phyloP scores from a whole-genome alignment of 2,329 filamentous ascomycete species.

The Atkinsonella hypoxylon region DNA sequence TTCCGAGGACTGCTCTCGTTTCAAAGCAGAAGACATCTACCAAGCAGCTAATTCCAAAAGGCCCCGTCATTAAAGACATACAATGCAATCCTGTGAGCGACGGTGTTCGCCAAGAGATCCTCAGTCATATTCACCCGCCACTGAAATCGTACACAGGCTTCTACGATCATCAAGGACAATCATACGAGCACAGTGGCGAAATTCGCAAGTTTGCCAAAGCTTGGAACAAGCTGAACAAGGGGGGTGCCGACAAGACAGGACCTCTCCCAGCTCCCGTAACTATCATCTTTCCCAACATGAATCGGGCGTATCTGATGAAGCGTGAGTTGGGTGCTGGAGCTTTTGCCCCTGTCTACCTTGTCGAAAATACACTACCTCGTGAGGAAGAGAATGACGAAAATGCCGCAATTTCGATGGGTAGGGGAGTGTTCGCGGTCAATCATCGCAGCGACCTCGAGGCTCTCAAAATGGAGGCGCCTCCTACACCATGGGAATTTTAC shows the following conservation, averaged over 20 bases:
- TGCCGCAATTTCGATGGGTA: slow-evolving; percentile 41
- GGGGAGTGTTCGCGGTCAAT: slow-evolving; percentile 44
- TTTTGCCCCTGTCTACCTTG: slow-evolving; percentile 89
- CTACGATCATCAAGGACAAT: slow-evolving; percentile 54
- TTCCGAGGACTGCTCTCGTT: slow-evolving; percentile 26
- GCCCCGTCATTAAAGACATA: slow-evolving; percentile 65
- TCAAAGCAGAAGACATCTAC: slow-evolving; percentile 19
- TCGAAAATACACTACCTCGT: slow-evolving; percentile 55
- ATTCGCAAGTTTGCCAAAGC: slow-evolving; percentile 74
- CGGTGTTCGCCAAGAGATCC: slow-evolving; percentile 59
- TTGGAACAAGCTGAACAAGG: slow-evolving; percentile 42
- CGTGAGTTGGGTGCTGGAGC: slow-evolving; percentile 85
- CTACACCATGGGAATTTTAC: slow-evolving; percentile 89
- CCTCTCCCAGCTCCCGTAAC: slow-evolving; percentile 47
- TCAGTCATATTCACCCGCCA: slow-evolving; percentile 61
- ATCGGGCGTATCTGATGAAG: slow-evolving; percentile 63
- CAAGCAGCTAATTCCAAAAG: slow-evolving; percentile 39
- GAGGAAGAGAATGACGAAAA: slow-evolving; percentile 34
- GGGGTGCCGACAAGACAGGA: slow-evolving; percentile 47
- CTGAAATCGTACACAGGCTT: slow-evolving; percentile 69
- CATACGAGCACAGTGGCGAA: slow-evolving; percentile 56
- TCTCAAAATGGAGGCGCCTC: slow-evolving; percentile 87
- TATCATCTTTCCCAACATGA: slow-evolving; percentile 54
- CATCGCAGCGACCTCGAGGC: slow-evolving; percentile 59
- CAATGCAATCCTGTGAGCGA: slow-evolving; percentile 87